A percentile compares a stretch with the other conserved stretches of the same genome.
phyloP scores from a whole-genome alignment of 106 monocot species.

The Dioscorea dumetorum region DNA sequence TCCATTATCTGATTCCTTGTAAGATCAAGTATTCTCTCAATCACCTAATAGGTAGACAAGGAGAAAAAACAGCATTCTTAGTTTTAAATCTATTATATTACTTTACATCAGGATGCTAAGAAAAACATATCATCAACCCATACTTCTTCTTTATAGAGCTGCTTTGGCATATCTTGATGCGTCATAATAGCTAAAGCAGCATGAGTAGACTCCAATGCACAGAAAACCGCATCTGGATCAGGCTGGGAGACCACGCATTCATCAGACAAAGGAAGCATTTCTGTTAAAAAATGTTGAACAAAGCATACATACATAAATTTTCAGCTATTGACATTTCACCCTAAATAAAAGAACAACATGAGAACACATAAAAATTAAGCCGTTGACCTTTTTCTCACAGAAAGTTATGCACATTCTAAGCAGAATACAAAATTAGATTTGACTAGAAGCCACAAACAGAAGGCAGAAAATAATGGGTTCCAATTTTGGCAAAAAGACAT shows the following conservation, averaged over 20 bases:
- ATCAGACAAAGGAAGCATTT: too few relatives aligned
- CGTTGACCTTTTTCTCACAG: too few relatives aligned
- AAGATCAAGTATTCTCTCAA: conserved; percentile 91
- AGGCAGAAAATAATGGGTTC: too few relatives aligned
- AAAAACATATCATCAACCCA: conserved; percentile 3
- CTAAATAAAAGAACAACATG: background rate
- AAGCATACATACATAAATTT: background rate
- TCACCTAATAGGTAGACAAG: conserved; percentile 43
- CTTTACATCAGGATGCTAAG: background rate
- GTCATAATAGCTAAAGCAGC: conserved; percentile 80
- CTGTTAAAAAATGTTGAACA: too few relatives aligned
- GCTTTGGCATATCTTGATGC: conserved; percentile 91
- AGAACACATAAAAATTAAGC: background rate
- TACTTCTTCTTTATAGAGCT: conserved; percentile 97
- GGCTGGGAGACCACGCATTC: conserved; percentile 29
- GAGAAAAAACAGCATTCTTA: background rate
- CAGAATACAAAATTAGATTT: too few relatives aligned
- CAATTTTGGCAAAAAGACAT: too few relatives aligned
- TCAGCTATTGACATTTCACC: background rate
- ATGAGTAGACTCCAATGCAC: conserved; percentile 84
- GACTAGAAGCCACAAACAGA: too few relatives aligned
- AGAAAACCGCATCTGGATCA: conserved; percentile 62
- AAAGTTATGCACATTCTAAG: too few relatives aligned
- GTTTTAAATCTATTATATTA: too few relatives aligned
- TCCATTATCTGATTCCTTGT: conserved; percentile 83